Evolutionary conservation across 2,329 filamentous ascomycete species (phyloP), one percentile per base, ranked within the genome.

Genomic region (Davidsoniella australis): DNA sequence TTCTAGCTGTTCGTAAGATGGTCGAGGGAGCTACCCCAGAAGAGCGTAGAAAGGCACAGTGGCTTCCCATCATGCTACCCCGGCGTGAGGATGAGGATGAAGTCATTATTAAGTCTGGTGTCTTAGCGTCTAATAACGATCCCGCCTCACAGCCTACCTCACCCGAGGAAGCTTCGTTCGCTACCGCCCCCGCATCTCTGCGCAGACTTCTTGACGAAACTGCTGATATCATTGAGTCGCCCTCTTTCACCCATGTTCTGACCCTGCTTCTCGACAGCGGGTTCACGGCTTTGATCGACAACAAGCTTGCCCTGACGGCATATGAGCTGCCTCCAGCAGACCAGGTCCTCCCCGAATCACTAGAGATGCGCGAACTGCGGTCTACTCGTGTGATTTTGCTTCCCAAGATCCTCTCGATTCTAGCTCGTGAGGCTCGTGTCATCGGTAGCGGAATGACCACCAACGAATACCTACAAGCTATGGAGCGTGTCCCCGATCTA

Each of bases 161-260:
- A 10, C 33, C 26, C 10, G 55, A 68, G 58, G 41, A 64, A 59
- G 54, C 63, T 12, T 29, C 41, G 5, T 33, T 45, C 16, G 20
- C 48, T 7, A 43, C 44, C 23, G 40, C 49, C 4, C 47, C 52
- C 6, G 48, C 62, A 68, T 26, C 70, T 73, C 75, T 98, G 50
- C 79, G 89, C 50, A 81, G 84, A 51, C 75, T 98, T 17, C 75
- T 98, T 1, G 89, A 98, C 61, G 91, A 98, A 68, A 96, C 91
- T 2, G 85, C 89, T 38, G 91, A 98, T 61, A 75, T 98, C 20
- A 81, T 96, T 60, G 91, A 98, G 60, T 95, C 91, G 1, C 91
- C 91, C 0, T 76, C 85, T 36, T 96, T 96, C 64, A 76, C 80
- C 0, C 82, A 87, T 58, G 87, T 98, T 36, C 73, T 95, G 41